Evolutionary conservation across 768 basidiomycete species (phyloP).

Genomic region (Infundibulicybe gibba): DNA sequence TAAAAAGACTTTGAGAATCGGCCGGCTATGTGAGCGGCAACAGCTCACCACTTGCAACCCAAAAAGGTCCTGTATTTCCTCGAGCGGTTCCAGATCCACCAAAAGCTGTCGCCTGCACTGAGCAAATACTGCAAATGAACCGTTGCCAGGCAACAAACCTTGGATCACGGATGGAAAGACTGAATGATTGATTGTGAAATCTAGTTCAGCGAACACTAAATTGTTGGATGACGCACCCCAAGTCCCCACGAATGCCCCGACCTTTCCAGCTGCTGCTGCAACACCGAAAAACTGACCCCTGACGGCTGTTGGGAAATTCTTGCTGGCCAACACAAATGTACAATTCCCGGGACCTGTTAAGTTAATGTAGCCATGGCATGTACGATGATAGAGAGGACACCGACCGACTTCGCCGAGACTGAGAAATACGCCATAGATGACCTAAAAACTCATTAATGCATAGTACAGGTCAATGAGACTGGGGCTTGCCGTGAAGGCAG

Average conservation of each 20-base stretch:
- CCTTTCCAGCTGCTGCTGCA: slow-evolving; percentile 81
- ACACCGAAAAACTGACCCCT: slow-evolving; percentile 85
- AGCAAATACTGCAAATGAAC: background rate
- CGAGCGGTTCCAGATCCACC: slow-evolving; percentile 45
- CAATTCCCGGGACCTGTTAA: slow-evolving; percentile 52
- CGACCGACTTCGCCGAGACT: slow-evolving; percentile 83
- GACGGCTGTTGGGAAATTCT: slow-evolving; percentile 79
- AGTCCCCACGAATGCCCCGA: slow-evolving; percentile 80
- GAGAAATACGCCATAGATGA: slow-evolving; percentile 88
- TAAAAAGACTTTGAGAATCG: too few species aligned
- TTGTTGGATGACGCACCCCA: slow-evolving; percentile 53
- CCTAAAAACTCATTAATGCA: slow-evolving; percentile 24
- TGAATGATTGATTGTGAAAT: slow-evolving; percentile 14
- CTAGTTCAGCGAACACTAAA: too few species aligned
- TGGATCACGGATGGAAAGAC: slow-evolving; percentile 65
- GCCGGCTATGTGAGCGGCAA: too few species aligned
- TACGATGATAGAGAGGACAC: too few species aligned
- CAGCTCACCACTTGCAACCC: slow-evolving; percentile 65
- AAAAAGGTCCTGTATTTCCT: slow-evolving; percentile 84
- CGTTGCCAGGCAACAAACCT: slow-evolving; percentile 28
- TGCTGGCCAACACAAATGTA: slow-evolving; percentile 78
- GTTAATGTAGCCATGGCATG: too few species aligned
- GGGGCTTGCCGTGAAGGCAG: slow-evolving; percentile 62
- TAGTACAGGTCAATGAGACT: too few species aligned
- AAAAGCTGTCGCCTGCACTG: slow-evolving; percentile 41